Evolutionary conservation across 2,329 filamentous ascomycete genomes (phyloP).

Genomic region (Davidsoniella eucalypti): DNA sequence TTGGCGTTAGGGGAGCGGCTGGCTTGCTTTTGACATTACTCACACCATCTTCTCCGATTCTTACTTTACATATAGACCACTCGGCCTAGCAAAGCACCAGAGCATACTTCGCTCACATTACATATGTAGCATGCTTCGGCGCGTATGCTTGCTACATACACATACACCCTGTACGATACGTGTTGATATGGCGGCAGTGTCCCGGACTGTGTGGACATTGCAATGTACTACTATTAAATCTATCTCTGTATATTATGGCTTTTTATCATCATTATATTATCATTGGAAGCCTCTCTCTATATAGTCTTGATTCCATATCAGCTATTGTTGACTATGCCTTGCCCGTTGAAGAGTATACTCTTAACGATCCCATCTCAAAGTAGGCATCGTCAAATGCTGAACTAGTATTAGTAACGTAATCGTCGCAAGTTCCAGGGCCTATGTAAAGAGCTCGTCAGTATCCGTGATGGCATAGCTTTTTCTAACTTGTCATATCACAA

Average conservation of each 20-base stretch:
- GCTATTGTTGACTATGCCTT: too few species aligned
- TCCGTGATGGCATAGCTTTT: neutral
- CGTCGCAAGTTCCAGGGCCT: conserved; percentile 39
- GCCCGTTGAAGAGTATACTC: conserved; percentile 28
- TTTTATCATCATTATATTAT: too few species aligned
- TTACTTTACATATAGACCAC: neutral
- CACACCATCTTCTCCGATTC: neutral
- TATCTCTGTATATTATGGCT: too few species aligned
- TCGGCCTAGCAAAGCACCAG: neutral
- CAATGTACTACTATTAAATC: neutral
- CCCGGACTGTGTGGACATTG: neutral
- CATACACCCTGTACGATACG: too few species aligned
- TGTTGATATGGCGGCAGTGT: too few species aligned
- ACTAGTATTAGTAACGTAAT: conserved; percentile 41
- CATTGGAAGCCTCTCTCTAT: too few species aligned
- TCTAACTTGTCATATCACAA: neutral
- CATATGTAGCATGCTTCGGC: neutral
- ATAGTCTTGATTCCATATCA: too few species aligned
- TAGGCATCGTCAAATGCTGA: conserved; percentile 40
- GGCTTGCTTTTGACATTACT: neutral
- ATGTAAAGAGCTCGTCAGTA: neutral
- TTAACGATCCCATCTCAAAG: conserved; percentile 48
- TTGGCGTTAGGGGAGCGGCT: neutral
- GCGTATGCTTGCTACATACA: neutral
- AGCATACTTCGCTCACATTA: neutral